phyloP scores from a whole-genome alignment of 2,329 filamentous ascomycete species.

The Talaromyces sp. region DNA sequence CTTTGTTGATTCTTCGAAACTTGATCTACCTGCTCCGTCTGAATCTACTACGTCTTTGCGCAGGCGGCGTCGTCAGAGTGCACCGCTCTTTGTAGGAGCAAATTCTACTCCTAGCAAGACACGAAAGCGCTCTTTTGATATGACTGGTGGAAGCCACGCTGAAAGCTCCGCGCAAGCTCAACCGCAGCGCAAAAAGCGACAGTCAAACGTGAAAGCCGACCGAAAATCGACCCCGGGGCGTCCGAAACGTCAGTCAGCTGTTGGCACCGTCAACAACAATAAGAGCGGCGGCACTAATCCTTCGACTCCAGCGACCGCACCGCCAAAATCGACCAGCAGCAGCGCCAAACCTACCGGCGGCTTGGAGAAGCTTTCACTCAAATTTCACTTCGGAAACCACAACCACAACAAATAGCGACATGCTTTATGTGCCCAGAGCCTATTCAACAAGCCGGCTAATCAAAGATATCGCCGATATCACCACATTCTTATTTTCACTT shows the following conservation, averaged over 20 bases:
- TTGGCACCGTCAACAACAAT: neutral
- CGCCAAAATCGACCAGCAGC: neutral
- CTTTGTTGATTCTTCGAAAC: slow-evolving; percentile 16
- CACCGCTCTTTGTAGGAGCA: neutral
- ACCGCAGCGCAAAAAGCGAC: slow-evolving; percentile 14
- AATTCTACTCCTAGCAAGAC: slow-evolving; percentile 9
- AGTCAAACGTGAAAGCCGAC: slow-evolving; percentile 5
- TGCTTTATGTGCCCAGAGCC: neutral
- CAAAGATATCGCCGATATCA: slow-evolving; percentile 25
- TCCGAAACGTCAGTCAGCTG: slow-evolving; percentile 6
- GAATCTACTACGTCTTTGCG: slow-evolving; percentile 6
- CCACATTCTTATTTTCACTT: neutral
- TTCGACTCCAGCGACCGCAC: neutral
- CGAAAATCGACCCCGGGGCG: slow-evolving; percentile 1
- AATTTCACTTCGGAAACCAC: slow-evolving; percentile 4
- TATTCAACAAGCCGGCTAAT: neutral
- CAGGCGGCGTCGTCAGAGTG: slow-evolving; percentile 20
- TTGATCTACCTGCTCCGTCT: neutral
- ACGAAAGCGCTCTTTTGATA: slow-evolving; percentile 16
- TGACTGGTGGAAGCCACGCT: slow-evolving; percentile 1
- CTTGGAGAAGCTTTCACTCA: slow-evolving; percentile 4
- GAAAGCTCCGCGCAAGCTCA: neutral
- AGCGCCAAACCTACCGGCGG: neutral
- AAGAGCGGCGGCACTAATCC: neutral
- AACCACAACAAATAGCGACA: neutral